These are phyloP conservation scores for Cenchrus americanus DNA, from an alignment of 176 grass and related monocot species.

Conservation along the genomic window DNA sequence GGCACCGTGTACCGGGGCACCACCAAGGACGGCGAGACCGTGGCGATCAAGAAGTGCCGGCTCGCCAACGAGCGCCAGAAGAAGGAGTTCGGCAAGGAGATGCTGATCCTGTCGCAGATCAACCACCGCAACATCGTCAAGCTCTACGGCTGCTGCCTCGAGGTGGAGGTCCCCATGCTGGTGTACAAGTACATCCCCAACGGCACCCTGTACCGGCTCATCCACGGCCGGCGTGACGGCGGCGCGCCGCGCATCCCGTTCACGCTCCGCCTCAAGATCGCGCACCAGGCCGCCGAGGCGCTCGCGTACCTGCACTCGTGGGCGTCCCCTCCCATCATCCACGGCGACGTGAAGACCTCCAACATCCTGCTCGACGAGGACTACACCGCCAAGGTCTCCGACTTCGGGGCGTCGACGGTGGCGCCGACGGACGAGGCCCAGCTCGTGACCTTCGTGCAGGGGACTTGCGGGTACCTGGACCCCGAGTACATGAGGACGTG, in stretches of 20 bases:
- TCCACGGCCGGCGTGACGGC: constrained; percentile 4
- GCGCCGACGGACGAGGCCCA: constrained; percentile 52
- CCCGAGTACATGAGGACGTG: constrained; percentile 58
- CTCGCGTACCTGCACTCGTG: constrained; percentile 68
- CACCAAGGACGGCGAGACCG: constrained; percentile 39
- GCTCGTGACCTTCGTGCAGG: constrained; percentile 60
- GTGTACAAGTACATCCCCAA: constrained; percentile 63
- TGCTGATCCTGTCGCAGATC: constrained; percentile 75
- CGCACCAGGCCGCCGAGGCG: constrained; percentile 58
- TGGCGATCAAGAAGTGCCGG: constrained; percentile 61
- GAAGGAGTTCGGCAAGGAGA: constrained; percentile 84
- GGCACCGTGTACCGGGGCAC: constrained; percentile 76
- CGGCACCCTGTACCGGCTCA: constrained; percentile 56
- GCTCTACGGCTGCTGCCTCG: constrained; percentile 61
- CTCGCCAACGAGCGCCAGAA: constrained; percentile 62
- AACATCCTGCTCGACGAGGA: constrained; percentile 62
- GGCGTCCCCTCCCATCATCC: constrained; percentile 61
- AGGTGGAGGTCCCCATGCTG: constrained; percentile 63
- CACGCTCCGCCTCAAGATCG: constrained; percentile 46
- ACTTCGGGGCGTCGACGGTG: constrained; percentile 62
- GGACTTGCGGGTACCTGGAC: constrained; percentile 64
- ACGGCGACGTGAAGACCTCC: constrained; percentile 62
- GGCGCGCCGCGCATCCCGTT: constrained; percentile 6
- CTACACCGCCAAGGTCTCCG: constrained; percentile 55
- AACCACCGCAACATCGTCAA: constrained; percentile 65